Evolutionary conservation across 2,329 filamentous ascomycete genomes (phyloP).

Genomic region (Colletotrichum melonis): DNA sequence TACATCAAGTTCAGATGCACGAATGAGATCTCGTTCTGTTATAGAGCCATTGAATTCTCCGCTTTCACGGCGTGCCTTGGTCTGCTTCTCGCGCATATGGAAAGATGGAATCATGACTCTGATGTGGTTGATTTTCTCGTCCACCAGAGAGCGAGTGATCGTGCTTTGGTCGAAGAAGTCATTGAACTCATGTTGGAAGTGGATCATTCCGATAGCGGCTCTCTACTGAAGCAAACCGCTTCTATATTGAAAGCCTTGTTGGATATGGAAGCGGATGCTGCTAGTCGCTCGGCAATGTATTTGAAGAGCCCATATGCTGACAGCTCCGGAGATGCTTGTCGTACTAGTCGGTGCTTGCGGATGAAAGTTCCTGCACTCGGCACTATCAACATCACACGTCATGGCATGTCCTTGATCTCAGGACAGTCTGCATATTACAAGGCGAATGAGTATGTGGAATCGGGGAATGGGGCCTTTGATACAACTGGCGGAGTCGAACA

Average conservation of each 20-base stretch:
- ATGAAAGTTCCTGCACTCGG: background rate
- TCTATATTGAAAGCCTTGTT: slow-evolving; percentile 42
- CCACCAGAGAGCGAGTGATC: slow-evolving; percentile 52
- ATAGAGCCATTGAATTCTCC: slow-evolving; percentile 48
- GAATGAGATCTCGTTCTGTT: slow-evolving; percentile 43
- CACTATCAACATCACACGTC: background rate
- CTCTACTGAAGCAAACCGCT: slow-evolving; percentile 41
- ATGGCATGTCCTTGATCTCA: background rate
- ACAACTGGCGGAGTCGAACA: background rate
- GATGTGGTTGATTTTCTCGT: slow-evolving; percentile 44
- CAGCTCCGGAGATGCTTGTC: background rate
- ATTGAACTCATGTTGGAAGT: slow-evolving; percentile 47
- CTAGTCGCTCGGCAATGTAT: too few species aligned
- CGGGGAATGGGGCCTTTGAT: background rate
- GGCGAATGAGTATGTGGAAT: background rate
- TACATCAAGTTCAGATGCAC: slow-evolving; percentile 46
- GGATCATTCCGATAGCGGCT: slow-evolving; percentile 41
- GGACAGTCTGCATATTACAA: background rate
- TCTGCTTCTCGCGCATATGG: slow-evolving; percentile 49
- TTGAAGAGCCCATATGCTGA: background rate
- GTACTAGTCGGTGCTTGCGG: background rate
- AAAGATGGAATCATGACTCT: slow-evolving; percentile 15
- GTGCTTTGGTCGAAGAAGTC: slow-evolving; percentile 49
- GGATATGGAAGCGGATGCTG: slow-evolving; percentile 6
- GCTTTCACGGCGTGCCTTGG: slow-evolving; percentile 51